phyloP scores from a whole-genome alignment of 176 grass and related monocot species.

The Zea mays region Zm-B73-REFERENCE-NAM-5.0 NC_050100.1:49265001-49265500 shows the following conservation, averaged over 20 bases:
- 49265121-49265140: not conserved
- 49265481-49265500: not conserved
- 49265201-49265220: not conserved
- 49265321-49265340: not conserved
- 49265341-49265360: not conserved
- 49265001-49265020: not conserved
- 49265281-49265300: not conserved
- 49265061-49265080: not conserved
- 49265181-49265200: not conserved
- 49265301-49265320: not conserved
- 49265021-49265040: not conserved
- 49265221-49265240: not conserved
- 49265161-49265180: not conserved
- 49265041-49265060: not conserved
- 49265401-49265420: not conserved
- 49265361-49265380: not conserved
- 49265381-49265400: no score
- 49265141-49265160: not conserved
- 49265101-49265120: not conserved
- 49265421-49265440: not conserved
- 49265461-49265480: not conserved
- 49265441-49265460: not conserved
- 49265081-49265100: not conserved
- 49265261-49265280: no score
- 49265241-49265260: not conserved